Base-by-base conservation (phyloP, 2,329 filamentous ascomycete species). In the Leptographium wingfieldii region DNA sequence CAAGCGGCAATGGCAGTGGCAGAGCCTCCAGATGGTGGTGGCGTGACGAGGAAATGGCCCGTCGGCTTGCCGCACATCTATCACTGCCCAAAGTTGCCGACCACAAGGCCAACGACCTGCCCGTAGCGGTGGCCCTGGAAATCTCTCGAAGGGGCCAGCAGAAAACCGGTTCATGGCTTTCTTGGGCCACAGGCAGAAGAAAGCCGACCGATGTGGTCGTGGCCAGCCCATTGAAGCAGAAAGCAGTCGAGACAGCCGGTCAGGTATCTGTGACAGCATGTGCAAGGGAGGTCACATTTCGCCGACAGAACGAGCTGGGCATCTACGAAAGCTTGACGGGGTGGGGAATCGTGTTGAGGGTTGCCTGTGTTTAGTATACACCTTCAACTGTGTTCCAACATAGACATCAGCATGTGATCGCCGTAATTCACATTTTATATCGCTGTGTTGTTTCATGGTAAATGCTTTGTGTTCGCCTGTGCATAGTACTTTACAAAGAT, bases 271-370 rank as follows among this genome's bases (percentile, higher is more conserved):
- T 81, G 73, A 68, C 65, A 3, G 73, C 75, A 2, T 67, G 67
- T 31, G 74, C 76, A 0, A 73, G 80, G 56, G 74, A 80, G 63
- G 73, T 80, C 1, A 76, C 77, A 0, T 81, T 82, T 60, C 67
- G 79, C n/a, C 67, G 67, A 54, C 74, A 80, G 67, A 82, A 78
- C 27, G 76, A 74, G 16, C 71, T 82, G 65, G 79, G 79, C 0
- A 68, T 82, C 1, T 78, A 75, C 73, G 78, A 82, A 66, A 78
- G 76, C 38, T 69, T 70, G 62, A 74, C 72, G 2, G 80, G 79
- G 2, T 81, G 74, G 72, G 79, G 73, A 0, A 69, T 82, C 35
- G 74, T 80, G 16, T 71, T 80, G 1, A 69, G 67, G 0, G 69
- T 81, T 14, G 27, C 22, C 10, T 55, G 5, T 12, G 19, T 0